Base-by-base conservation (phyloP, 768 basidiomycete species). In the Termitomyces sp. region DNA sequence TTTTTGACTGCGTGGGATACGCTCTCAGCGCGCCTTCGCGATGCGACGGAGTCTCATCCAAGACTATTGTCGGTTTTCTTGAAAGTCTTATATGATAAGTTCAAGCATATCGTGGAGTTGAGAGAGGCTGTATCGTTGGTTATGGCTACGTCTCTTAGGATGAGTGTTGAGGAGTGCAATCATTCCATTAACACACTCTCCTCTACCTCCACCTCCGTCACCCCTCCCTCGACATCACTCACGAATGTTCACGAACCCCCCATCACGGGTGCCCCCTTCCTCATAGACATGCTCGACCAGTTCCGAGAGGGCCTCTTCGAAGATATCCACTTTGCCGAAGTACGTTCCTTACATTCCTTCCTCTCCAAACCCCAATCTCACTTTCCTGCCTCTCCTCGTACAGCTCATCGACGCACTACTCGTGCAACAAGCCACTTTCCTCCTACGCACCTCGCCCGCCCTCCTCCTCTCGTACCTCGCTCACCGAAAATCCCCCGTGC, bases 391-490 rank as follows among this genome's bases (percentile, higher is more conserved):
- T 14, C 11, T 34, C 38, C 15, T 29, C 34, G 52, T 40, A 8
- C 63, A 87, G 84, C 71, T 71, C 40, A 68, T 84, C 11, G 86
- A 90, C 63, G 65, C 64, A 3, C 70, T 84, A 6, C 69, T 84
- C 17, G 57, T 65, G 3, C 58, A 71, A 14, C 71, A 84, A 58
- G 70, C 80, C 2, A 70, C 74, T 51, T 66, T 65, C 3, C 70
- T 87, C 17, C 65, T 86, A 57, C 68, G 60, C 5, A 62, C 71
- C 1, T 79, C 79, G 1, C 79, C 82, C 0, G 54, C 73, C 2
- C 72, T 87, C 0, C 70, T 88, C 5, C 70, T 83, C 3, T 73
- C 79, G 0, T 91, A 89, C 63, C 74, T 91, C 29, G 62, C 71
- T 9, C 70, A 81, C 63, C 76, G 84, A 5, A 72, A 77, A 20